Evolutionary conservation across 176 grass and related monocot genomes (phyloP).

Genomic region (Poa pratensis): DNA sequence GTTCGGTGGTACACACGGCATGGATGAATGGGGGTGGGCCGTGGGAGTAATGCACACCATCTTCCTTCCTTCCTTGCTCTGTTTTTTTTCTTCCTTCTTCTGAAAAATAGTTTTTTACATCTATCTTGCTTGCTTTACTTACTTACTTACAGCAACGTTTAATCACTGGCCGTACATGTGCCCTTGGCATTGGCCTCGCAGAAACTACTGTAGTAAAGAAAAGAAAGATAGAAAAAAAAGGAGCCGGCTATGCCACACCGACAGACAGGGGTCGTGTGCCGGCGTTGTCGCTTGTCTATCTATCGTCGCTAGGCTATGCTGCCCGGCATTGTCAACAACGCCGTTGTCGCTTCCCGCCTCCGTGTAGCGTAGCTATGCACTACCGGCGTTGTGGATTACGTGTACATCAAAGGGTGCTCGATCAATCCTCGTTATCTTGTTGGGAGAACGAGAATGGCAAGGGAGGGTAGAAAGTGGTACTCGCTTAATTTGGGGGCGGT

Average conservation of each 20-base stretch:
- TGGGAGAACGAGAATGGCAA: neutral
- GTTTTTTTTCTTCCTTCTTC: too few relatives aligned
- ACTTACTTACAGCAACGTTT: too few relatives aligned
- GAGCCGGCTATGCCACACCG: neutral
- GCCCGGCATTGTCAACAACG: neutral
- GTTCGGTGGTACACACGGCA: conserved; percentile 61
- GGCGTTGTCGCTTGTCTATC: conserved; percentile 40
- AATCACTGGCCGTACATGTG: conserved; percentile 17
- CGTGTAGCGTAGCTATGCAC: neutral
- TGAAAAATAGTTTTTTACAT: neutral
- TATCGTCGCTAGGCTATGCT: neutral
- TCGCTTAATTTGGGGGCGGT: too few relatives aligned
- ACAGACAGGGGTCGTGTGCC: conserved; percentile 43
- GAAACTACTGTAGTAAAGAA: neutral
- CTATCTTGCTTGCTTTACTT: too few relatives aligned
- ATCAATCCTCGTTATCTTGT: neutral
- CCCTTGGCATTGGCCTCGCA: conserved; percentile 7
- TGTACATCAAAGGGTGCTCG: neutral
- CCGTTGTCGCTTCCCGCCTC: conserved; percentile 35
- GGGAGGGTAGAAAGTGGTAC: too few relatives aligned
- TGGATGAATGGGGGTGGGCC: conserved; percentile 32
- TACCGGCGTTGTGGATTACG: neutral
- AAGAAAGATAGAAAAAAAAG: neutral
- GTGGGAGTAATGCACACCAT: neutral
- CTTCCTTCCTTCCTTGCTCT: conserved; percentile 30